Base-by-base conservation (phyloP, 2,329 filamentous ascomycete species). In the Phaeophleospora eucalypticola region DNA sequence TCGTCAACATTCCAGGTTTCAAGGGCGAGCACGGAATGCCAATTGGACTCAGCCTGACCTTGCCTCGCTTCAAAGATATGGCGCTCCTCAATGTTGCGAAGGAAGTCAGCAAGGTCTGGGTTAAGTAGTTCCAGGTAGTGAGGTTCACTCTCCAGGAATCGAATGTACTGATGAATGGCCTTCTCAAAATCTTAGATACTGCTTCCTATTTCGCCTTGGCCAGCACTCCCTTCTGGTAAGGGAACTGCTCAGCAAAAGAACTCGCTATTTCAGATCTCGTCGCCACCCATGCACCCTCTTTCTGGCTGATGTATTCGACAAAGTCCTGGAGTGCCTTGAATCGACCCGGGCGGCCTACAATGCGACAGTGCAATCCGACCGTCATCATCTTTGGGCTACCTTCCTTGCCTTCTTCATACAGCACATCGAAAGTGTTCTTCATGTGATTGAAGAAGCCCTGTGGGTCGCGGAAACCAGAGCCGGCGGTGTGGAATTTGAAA, bases 1-100 rank as follows among this genome's bases (percentile, higher is more conserved):
- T 80, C 0, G 64, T 84, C 17, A 84, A 85, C 50, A 63, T 86
- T 0, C 81, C 82, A 0, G 82, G 81, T 0, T 85, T 86, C 54
- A 63, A 70, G 24, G 81, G 82, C 0, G 68, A 69, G 21, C 71
- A 77, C 48, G 73, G 70, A 0, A 64, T 86, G 71, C 83, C 82
- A 0, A 72, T 86, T 32, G 82, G 83, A 0, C 54, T 81, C 16
- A 78, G 76, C 0, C 57, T 80, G 1, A 72, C 80, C 0, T 69
- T 68, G 0, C 66, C 72, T 1, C 63, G 75, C 17, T 78, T 73
- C 50, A 52, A 59, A 3, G 75, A 79, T 51, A 61, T 65, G 36
- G 67, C 66, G 45, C 54, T 77, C 19, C 54, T 78, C 21, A 51
- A 59, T 10, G 68, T 70, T 0, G 67, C 68, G 14, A 71, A 70